Conservation (phyloP, 345 rosid species). For the Stellera chamaejasme region DNA sequence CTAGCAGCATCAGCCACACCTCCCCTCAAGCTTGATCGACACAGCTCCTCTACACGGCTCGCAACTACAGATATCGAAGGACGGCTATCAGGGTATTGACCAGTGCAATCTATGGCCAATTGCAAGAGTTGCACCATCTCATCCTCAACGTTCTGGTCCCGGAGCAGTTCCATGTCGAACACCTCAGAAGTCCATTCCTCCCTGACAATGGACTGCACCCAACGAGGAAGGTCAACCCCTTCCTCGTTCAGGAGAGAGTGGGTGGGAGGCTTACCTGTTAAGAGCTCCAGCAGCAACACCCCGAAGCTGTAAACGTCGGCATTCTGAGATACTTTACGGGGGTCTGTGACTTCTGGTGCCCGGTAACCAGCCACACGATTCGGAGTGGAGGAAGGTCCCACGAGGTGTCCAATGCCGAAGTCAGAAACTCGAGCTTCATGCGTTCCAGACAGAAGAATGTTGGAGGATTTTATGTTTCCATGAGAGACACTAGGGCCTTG, state of each 20-base stretch:
- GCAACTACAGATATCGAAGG: slow-evolving; percentile 55
- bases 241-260: slow-evolving; percentile 79
- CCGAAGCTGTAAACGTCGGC: slow-evolving; percentile 98
- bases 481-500: slow-evolving; percentile 75
- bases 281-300: slow-evolving; percentile 70
- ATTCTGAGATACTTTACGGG: slow-evolving; percentile 78
- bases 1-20: background rate
- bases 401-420: slow-evolving; percentile 82
- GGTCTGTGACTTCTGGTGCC: slow-evolving; percentile 94
- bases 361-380: slow-evolving; percentile 79
- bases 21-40: slow-evolving; percentile 14
- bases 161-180: slow-evolving; percentile 57
- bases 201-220: slow-evolving; percentile 83
- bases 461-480: slow-evolving; percentile 91
- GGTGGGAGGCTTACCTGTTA: slow-evolving; percentile 87
- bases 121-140: slow-evolving; percentile 63
- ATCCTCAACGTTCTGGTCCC: slow-evolving; percentile 50
- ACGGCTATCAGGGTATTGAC: slow-evolving; percentile 60
- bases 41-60: slow-evolving; percentile 35
- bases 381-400: slow-evolving; percentile 61
- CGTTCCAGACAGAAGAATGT: slow-evolving; percentile 64
- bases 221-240: slow-evolving; percentile 89
- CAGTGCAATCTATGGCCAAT: slow-evolving; percentile 56
- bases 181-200: slow-evolving; percentile 90
- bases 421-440: slow-evolving; percentile 87